Evolutionary conservation across 371 early-diverging fungal species (phyloP), one percentile per base, ranked within the genome.

Genomic region (Circinella umbellata): DNA sequence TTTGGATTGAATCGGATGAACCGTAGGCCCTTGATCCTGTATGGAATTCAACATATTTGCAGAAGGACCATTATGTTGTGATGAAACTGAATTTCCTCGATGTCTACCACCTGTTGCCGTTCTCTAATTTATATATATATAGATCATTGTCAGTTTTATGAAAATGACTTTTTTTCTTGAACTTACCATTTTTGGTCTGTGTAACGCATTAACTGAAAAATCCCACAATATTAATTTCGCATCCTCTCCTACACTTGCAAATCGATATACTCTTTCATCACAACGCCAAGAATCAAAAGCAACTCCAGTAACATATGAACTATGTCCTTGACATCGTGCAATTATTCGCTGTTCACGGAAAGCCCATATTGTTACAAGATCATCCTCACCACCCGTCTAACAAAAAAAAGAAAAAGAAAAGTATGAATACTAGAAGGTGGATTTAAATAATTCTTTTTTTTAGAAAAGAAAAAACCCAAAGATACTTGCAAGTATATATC

Each of bases 161-260:
- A 27, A n/a, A 42, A 6, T 11, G 3, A 1, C 14, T 51, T 51
- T 51, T 51, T 51, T 51, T 51, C 15, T 47, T 47, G 47, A 9
- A 72, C 85, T 78, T 88, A 89, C 90, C 34, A 78, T 76, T 68
- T 91, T 90, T 37, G 92, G 93, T 51, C 89, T 87, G 71, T 92
- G 92, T 36, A 97, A 74, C 3, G 93, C 91, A 37, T 86, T 82
- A 15, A 93, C 85, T 49, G 95, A 93, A 76, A 98, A 97, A 74
- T 98, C 98, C 98, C 98, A 98, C 15, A 98, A 74, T 17, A 95
- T 80, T n/a, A 98, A 73, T 66, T 90, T 86, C 0, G 93, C 90
- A 69, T 98, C 98, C 57, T 98, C 98, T 5, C 96, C 96, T 4
- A 97, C 95, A 66, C 94, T 94, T 42, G 91, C 95, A 75, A 98